These are phyloP conservation scores for Gossypium schwendimanii DNA, from an alignment of 441 rosid genomes.

Conservation along the genomic window DNA sequence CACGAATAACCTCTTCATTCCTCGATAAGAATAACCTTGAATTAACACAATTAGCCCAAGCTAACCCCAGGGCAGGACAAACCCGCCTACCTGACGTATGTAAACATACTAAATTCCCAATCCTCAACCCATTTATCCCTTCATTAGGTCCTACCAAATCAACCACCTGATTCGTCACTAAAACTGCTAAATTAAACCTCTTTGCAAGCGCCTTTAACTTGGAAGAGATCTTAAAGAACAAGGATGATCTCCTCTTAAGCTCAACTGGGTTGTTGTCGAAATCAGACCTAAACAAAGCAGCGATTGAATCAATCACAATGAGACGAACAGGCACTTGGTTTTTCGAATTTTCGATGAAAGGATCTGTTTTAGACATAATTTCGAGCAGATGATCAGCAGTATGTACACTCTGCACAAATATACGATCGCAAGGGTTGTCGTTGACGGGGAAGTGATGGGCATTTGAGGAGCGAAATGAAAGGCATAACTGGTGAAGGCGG, in stretches of 20 bases:
- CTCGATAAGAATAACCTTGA: constrained; percentile 65
- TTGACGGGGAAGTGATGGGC: constrained; percentile 11
- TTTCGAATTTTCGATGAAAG: constrained; percentile 34
- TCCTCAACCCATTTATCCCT: constrained; percentile 48
- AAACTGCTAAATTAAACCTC: constrained; percentile 53
- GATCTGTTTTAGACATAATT: constrained; percentile 50
- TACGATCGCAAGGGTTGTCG: constrained; percentile 46
- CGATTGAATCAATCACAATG: constrained; percentile 71
- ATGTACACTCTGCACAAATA: constrained; percentile 52
- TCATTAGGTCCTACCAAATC: constrained; percentile 51
- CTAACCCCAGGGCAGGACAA: constrained; percentile 65
- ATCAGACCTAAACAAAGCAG: constrained; percentile 78
- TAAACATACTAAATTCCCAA: constrained; percentile 62
- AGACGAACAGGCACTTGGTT: constrained; percentile 48
- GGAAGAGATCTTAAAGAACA: constrained; percentile 71
- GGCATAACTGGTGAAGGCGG: constrained; percentile 64
- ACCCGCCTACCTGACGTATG: constrained; percentile 63
- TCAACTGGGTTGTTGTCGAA: constrained; percentile 65
- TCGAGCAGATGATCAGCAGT: constrained; percentile 68
- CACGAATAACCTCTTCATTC: constrained; percentile 27
- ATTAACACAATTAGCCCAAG: constrained; percentile 82
- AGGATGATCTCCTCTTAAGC: constrained; percentile 51
- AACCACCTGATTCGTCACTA: constrained; percentile 78
- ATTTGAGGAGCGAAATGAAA: constrained; percentile 28
- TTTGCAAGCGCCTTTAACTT: constrained; percentile 56